These are phyloP conservation scores for Pilobolus umbonatus DNA, from an alignment of 192 early-diverging fungal genomes.

Conservation along the genomic window DNA sequence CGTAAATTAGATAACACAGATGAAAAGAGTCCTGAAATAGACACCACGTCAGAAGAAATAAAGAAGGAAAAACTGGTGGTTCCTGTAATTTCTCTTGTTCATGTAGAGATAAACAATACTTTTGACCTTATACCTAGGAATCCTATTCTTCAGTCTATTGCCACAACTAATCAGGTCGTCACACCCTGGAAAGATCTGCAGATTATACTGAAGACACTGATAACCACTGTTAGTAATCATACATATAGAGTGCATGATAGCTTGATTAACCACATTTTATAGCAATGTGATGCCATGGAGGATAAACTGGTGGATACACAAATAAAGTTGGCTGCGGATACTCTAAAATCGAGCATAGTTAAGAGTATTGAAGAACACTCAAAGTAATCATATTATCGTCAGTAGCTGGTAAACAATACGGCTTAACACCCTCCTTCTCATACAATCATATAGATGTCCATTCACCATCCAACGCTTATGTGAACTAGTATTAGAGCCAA, in stretches of 20 bases:
- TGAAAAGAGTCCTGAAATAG: too few relatives aligned
- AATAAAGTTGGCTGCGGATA: not conserved
- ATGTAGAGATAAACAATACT: too few relatives aligned
- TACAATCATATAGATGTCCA: conserved; percentile 4
- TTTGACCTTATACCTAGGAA: too few relatives aligned
- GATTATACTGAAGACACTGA: not conserved
- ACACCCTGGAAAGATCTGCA: conserved; percentile 13
- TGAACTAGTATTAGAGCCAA: conserved; percentile 13
- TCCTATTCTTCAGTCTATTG: too few relatives aligned
- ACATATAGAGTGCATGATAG: not conserved
- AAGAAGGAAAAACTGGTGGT: too few relatives aligned
- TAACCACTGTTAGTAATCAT: conserved; percentile 8
- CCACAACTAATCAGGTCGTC: not conserved
- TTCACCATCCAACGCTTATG: conserved; percentile 22
- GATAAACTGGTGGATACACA: not conserved
- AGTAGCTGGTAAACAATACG: not conserved
- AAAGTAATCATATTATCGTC: not conserved
- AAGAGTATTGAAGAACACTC: conserved; percentile 7
- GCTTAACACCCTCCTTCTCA: not conserved
- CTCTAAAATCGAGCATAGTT: conserved; percentile 5
- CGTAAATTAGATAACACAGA: too few relatives aligned
- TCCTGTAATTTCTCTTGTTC: too few relatives aligned
- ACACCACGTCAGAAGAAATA: too few relatives aligned
- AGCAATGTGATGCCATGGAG: conserved; percentile 11
- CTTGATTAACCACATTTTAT: too few relatives aligned